Percentiles rank a stretch among this genome's conserved stretches.
Conservation (phyloP, 139 green algal genomes). For the Chlamydomonas urium region DNA sequence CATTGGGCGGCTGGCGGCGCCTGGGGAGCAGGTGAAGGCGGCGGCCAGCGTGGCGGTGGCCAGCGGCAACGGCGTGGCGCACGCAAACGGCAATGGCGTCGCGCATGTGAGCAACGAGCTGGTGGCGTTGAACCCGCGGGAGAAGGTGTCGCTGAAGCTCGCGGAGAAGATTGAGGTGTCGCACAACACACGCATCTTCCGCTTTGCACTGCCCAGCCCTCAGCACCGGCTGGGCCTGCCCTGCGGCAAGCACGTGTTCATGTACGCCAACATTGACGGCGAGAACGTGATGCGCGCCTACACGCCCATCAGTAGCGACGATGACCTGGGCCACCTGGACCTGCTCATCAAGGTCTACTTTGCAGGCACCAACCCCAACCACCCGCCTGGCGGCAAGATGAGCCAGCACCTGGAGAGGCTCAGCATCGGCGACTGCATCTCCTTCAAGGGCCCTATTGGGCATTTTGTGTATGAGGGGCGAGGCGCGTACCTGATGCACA, state of each 20-base stretch:
- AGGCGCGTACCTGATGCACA: slow-evolving; percentile 60
- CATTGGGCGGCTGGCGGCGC: slow-evolving; percentile 63
- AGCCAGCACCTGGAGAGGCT: slow-evolving; percentile 61
- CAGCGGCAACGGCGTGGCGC: not conserved
- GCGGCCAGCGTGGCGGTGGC: slow-evolving; percentile 2
- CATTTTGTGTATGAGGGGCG: slow-evolving; percentile 83
- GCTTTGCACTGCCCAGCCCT: slow-evolving; percentile 84
- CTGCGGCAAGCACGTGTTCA: slow-evolving; percentile 90
- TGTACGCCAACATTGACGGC: slow-evolving; percentile 79
- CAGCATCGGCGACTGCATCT: slow-evolving; percentile 82
- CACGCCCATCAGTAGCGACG: slow-evolving; percentile 84
- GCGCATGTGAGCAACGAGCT: not conserved
- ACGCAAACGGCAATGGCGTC: not conserved
- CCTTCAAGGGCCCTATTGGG: slow-evolving; percentile 92
- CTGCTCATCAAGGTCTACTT: slow-evolving; percentile 86
- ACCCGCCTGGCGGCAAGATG: slow-evolving; percentile 85
- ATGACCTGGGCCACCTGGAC: slow-evolving; percentile 88
- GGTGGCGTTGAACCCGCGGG: slow-evolving; percentile 71
- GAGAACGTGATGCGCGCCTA: slow-evolving; percentile 94
- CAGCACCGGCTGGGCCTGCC: slow-evolving; percentile 90
- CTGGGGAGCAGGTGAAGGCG: slow-evolving; percentile 18
- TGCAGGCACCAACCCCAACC: slow-evolving; percentile 27
- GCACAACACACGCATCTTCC: slow-evolving; percentile 84
- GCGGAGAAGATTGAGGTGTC: slow-evolving; percentile 72
- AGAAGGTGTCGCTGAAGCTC: slow-evolving; percentile 76